Conservation (phyloP, 371 early-diverging fungal genomes). For the Rhizopus arrhizus region DNA sequence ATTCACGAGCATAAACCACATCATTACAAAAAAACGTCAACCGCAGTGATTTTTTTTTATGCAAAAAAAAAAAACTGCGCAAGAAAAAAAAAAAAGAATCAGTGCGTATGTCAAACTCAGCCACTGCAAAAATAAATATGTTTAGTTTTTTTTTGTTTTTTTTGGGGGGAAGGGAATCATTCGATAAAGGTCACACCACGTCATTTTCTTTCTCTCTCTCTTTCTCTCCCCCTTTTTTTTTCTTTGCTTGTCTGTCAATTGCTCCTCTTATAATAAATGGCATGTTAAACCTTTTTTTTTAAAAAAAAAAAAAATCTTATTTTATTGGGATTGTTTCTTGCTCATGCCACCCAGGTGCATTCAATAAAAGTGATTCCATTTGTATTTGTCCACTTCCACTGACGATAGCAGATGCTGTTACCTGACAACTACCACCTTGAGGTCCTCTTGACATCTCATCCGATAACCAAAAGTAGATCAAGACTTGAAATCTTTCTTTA, state of each 20-base stretch:
- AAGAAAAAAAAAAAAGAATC: too few relatives aligned
- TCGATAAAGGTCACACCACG: background rate
- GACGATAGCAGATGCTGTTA: conserved; percentile 28
- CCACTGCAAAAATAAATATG: background rate
- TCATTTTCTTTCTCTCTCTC: background rate
- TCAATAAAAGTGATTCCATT: conserved; percentile 18
- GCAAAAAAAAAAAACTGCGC: background rate
- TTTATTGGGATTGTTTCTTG: conserved; percentile 21
- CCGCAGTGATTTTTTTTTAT: too few relatives aligned
- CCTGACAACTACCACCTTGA: conserved; percentile 36
- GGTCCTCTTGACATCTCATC: conserved; percentile 27
- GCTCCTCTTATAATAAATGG: background rate
- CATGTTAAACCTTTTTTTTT: conserved; percentile 3
- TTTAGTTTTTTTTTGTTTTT: too few relatives aligned
- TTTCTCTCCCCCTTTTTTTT: too few relatives aligned
- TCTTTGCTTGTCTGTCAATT: background rate
- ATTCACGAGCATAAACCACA: background rate
- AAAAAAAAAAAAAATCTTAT: too few relatives aligned
- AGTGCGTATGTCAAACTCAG: background rate
- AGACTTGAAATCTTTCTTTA: conserved; percentile 12
- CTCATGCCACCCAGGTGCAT: conserved; percentile 28
- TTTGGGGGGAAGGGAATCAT: background rate
- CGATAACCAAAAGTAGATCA: conserved; percentile 38
- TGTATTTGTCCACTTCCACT: conserved; percentile 23
- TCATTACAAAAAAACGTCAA: too few relatives aligned